Evolutionary conservation across 2,329 filamentous ascomycete genomes (phyloP).

Genomic region (Diaporthe vaccinii): DNA sequence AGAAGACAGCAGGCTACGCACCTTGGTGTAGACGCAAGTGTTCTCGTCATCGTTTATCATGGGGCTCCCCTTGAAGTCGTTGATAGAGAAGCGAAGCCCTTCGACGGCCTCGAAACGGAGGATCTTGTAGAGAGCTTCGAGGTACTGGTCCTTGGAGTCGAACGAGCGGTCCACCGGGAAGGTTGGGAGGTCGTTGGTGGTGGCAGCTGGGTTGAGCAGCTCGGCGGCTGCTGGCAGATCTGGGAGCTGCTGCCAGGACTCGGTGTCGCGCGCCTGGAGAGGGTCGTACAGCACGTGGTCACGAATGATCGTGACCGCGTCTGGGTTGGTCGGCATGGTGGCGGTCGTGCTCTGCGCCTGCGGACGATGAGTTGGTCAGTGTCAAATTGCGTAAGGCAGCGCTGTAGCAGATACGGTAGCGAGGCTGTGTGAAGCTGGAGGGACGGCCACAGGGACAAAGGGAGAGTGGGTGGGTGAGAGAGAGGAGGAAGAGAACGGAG

Average conservation of each 20-base stretch:
- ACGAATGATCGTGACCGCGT: slow-evolving; percentile 24
- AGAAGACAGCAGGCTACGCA: slow-evolving; percentile 50
- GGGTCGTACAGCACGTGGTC: slow-evolving; percentile 25
- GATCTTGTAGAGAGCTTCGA: slow-evolving; percentile 81
- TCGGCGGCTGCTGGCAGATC: slow-evolving; percentile 70
- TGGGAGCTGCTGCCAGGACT: slow-evolving; percentile 52
- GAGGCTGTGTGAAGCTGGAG: neutral
- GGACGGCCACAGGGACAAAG: too few species aligned
- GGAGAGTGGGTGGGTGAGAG: neutral
- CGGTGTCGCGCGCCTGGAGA: neutral
- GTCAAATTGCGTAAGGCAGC: too few species aligned
- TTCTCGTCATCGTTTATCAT: slow-evolving; percentile 68
- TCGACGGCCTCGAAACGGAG: slow-evolving; percentile 81
- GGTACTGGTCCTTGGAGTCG: slow-evolving; percentile 73
- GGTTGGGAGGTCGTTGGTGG: slow-evolving; percentile 53
- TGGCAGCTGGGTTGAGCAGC: slow-evolving; percentile 55
- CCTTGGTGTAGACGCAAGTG: slow-evolving; percentile 79
- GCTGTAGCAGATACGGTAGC: neutral
- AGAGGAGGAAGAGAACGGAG: too few species aligned
- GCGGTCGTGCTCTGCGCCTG: neutral
- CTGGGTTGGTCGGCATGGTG: slow-evolving; percentile 22
- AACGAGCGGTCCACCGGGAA: slow-evolving; percentile 72
- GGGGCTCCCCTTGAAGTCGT: slow-evolving; percentile 65
- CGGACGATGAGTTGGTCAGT: neutral
- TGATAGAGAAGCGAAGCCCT: slow-evolving; percentile 76